Base-by-base conservation (phyloP, 345 rosid species). In the Populus simonii region DNA sequence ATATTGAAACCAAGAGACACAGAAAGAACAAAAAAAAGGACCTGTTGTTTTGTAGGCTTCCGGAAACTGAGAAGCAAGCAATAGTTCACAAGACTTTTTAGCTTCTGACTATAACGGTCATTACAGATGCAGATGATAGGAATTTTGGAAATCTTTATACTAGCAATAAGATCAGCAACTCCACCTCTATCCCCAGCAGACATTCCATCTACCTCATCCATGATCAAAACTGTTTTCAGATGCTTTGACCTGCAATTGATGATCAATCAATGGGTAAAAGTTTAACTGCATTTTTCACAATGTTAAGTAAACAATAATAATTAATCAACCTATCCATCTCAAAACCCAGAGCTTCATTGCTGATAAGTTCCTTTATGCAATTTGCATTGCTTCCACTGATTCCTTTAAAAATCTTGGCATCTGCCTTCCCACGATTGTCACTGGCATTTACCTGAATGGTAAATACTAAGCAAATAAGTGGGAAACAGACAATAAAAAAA, bases 171-270 rank as follows among this genome's bases (percentile, higher is more conserved):
- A 83, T 96, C 99, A 31, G 98, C 94, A 79, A 96, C 79, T 84
- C 99, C 99, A 78, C 98, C 98, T 86, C 99, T 89, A 84, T 96
- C 99, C 66, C 99, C 99, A 68, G 99, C 99, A 73, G 99, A 96
- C 99, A 96, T 96, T 68, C 99, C 99, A 91, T 96, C 98, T 41
- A 93, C 98, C 90, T 96, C 99, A 80, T 96, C 99, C 99, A 96
- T 96, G 78, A 96, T 91, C 66, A 96, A 88, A 81, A 93, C 99
- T 67, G 94, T 84, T 76, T 92, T 96, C 25, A 86, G 88, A 81
- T 83, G 89, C 83, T 90, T 92, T 66, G 90, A 86, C 84, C 99
- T 96, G 84, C 38, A 84, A 82, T 77, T 73, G 70, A 78, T 80
- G 45, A 59, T 33, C 74, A 31, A 63, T 65, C 10, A 72, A 72